Percentiles rank a stretch among this genome's conserved stretches.
These are phyloP conservation scores for Plenodomus tracheiphilus DNA, from an alignment of 2,329 filamentous ascomycete genomes.

Conservation along the genomic window DNA sequence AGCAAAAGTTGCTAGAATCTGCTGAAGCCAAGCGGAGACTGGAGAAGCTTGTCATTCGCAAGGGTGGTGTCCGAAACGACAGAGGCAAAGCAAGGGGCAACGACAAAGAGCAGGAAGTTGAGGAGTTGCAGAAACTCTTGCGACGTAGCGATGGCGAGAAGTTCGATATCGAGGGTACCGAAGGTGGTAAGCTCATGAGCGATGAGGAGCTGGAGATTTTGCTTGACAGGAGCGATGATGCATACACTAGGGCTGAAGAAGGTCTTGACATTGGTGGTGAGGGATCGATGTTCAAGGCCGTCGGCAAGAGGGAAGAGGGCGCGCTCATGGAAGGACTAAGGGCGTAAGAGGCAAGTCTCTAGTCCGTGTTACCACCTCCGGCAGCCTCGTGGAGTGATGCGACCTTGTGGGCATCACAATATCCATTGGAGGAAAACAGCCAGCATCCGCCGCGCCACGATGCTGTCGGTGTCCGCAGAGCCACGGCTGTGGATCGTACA, in stretches of 20 bases:
- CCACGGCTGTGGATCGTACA: not conserved
- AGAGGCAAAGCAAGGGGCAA: constrained; percentile 55
- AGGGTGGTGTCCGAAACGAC: constrained; percentile 69
- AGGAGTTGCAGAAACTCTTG: constrained; percentile 52
- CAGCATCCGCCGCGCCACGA: not conserved
- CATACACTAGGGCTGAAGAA: constrained; percentile 73
- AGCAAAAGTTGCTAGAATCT: constrained; percentile 81
- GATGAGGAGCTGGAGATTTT: constrained; percentile 76
- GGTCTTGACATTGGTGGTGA: constrained; percentile 72
- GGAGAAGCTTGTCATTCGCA: constrained; percentile 94
- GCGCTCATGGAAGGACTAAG: constrained; percentile 55
- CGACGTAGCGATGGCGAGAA: constrained; percentile 69
- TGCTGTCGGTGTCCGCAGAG: too few species aligned
- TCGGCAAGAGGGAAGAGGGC: constrained; percentile 72
- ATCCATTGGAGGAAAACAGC: not conserved
- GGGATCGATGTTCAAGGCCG: constrained; percentile 66
- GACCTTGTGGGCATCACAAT: not conserved
- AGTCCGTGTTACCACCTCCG: too few species aligned
- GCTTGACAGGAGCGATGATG: constrained; percentile 72
- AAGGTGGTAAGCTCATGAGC: constrained; percentile 69
- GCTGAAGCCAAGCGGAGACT: constrained; percentile 90
- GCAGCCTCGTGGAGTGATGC: not conserved
- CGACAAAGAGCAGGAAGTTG: constrained; percentile 50
- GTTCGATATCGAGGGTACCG: constrained; percentile 59
- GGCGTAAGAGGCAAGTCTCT: too few species aligned